phyloP scores from a whole-genome alignment of 2,329 filamentous ascomycete species.

The Nothophaeocryptopus gaeumannii region DNA sequence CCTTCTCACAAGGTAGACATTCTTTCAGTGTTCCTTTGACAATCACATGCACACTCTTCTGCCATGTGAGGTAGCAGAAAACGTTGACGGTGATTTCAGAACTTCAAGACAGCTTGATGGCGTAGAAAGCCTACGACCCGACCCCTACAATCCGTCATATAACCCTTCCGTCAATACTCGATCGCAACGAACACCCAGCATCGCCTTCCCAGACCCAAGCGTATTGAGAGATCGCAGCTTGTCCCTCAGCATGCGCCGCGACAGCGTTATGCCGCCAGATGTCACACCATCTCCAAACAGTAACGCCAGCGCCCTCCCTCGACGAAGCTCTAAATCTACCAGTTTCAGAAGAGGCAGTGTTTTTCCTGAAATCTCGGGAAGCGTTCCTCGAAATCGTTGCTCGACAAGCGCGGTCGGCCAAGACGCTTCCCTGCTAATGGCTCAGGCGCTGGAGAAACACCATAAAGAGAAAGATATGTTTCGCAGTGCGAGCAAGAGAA shows the following conservation, averaged over 20 bases:
- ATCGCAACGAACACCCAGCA: constrained; percentile 3
- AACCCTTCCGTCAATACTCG: neutral
- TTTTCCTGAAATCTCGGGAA: no score
- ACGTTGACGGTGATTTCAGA: neutral
- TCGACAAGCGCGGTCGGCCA: constrained; percentile 8
- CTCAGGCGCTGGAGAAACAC: constrained; percentile 9
- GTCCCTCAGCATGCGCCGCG: no score
- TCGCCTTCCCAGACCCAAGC: neutral
- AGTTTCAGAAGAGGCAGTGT: no score
- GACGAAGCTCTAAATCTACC: no score
- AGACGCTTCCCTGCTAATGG: constrained; percentile 11
- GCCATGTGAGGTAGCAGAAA: neutral
- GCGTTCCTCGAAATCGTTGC: neutral
- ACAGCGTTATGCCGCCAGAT: no score
- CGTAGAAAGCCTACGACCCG: neutral
- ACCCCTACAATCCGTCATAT: neutral
- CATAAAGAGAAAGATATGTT: constrained; percentile 13
- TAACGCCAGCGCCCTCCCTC: no score
- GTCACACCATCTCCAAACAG: no score
- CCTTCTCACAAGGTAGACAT: no score
- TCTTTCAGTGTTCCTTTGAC: no score
- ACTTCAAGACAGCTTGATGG: neutral
- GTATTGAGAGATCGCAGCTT: no score
- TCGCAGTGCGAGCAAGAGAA: constrained; percentile 10
- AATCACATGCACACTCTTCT: no score